phyloP scores from a whole-genome alignment of 768 basidiomycete species.

The Collybia sordida region DNA sequence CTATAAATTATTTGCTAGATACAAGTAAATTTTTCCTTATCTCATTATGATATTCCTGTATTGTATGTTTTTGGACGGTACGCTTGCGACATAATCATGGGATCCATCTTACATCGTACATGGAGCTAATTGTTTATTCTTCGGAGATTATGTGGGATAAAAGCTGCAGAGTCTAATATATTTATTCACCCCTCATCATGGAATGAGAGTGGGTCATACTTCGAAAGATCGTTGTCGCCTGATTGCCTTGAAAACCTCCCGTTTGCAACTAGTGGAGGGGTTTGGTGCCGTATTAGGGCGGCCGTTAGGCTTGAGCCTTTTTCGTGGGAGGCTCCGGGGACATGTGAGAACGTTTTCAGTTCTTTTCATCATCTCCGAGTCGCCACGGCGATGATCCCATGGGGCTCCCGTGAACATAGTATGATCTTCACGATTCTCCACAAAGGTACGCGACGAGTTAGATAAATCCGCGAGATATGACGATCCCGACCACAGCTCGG shows the following conservation, averaged over 20 bases:
- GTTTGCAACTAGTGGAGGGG: not conserved
- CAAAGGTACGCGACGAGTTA: too few species aligned
- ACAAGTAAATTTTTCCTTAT: constrained; percentile 3
- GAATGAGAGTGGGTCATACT: not conserved
- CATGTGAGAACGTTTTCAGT: too few species aligned
- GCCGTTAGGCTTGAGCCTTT: constrained; percentile 4
- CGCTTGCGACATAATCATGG: too few species aligned
- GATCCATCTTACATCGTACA: too few species aligned
- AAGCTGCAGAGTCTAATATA: not conserved
- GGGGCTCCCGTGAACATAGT: too few species aligned
- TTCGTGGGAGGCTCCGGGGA: constrained; percentile 1
- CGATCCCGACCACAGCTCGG: too few species aligned
- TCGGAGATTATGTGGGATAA: not conserved
- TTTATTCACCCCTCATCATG: not conserved
- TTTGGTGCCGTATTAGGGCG: constrained; percentile 5
- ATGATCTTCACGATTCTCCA: too few species aligned
- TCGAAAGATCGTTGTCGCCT: constrained; percentile 9
- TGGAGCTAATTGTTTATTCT: not conserved
- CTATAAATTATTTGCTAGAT: not conserved
- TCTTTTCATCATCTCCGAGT: too few species aligned
- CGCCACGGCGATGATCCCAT: too few species aligned
- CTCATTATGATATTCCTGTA: not conserved
- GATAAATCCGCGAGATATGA: too few species aligned
- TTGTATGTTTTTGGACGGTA: too few species aligned
- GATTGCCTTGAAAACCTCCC: not conserved